Percentiles rank a stretch among this genome's conserved stretches.
Evolutionary conservation across 1,284 basidiomycete genomes (phyloP).

Genomic region (Malassezia obtusa): DNA sequence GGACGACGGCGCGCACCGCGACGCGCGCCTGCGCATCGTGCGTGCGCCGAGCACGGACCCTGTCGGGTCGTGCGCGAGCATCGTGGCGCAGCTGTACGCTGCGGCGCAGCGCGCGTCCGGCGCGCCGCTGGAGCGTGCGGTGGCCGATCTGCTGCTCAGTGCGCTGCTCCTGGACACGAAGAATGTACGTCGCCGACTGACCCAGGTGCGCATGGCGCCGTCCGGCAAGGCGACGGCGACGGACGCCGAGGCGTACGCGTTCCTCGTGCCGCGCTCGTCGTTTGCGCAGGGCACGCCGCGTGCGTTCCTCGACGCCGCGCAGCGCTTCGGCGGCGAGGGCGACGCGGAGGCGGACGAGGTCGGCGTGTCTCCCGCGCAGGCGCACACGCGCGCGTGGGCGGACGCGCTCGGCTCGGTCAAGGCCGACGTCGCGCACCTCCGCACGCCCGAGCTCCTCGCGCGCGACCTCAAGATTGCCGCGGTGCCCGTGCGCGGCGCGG

Average conservation of each 20-base stretch:
- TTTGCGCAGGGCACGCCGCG: constrained; percentile 12
- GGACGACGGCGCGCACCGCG: constrained; percentile 63
- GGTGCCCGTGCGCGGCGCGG: neutral
- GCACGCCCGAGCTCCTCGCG: constrained; percentile 7
- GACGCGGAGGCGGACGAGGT: neutral
- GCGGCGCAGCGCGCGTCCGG: neutral
- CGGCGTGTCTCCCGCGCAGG: constrained; percentile 6
- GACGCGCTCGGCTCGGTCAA: constrained; percentile 72
- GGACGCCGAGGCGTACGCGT: constrained; percentile 26
- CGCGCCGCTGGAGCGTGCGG: neutral
- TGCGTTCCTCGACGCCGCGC: neutral
- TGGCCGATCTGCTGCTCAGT: constrained; percentile 40
- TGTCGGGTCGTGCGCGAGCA: constrained; percentile 26
- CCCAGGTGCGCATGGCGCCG: constrained; percentile 10
- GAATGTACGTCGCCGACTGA: too few species aligned
- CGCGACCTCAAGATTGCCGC: constrained; percentile 12
- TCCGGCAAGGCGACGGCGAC: constrained; percentile 27
- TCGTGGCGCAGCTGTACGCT: constrained; percentile 27
- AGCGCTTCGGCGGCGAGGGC: neutral
- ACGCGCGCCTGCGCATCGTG: constrained; percentile 38
- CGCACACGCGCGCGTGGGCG: constrained; percentile 7
- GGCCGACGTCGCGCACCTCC: constrained; percentile 57
- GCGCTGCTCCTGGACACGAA: constrained; percentile 50
- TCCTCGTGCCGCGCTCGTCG: constrained; percentile 26
- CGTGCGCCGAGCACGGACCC: constrained; percentile 27